Base-by-base conservation (phyloP, 371 early-diverging fungal species). In the Sporodiniella umbellata region DNA sequence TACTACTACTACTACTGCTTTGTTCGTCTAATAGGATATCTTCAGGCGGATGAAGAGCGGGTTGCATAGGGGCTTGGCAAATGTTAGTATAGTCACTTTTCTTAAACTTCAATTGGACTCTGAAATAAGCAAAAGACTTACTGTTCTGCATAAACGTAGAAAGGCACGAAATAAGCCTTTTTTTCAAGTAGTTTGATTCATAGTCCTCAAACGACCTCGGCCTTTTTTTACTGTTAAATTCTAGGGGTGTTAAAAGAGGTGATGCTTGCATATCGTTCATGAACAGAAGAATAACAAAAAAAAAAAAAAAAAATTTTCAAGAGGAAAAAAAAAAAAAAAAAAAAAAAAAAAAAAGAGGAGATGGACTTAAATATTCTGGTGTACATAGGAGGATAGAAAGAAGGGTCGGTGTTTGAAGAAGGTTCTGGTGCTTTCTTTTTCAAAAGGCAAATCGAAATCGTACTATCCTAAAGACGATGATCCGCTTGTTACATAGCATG, bases 371-470 rank as follows among this genome's bases (percentile, higher is more conserved):
- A 28, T 28, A 10, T 28, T 28, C 30, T 28, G 10, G 10, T 28
- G 30, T n/a, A n/a, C n/a, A n/a, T n/a, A n/a, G n/a, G n/a, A n/a
- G n/a, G n/a, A 17, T n/a, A 37, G 15, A n/a, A n/a, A 11, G n/a
- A 3, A 11, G 38, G 7, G 11, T 19, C 19, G 21, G 3, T 19
- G 18, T 40, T 19, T 40, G 1, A 21, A 40, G 8, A 22, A 40
- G 10, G 18, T 40, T 40, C 40, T 40, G 21, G 40, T 40, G 18
- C 40, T 19, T 40, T 40, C 40, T 19, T 40, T 39, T 40, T 14
- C 23, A 28, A 18, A 8, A 14, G 42, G 15, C 11, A 57, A 42
- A 50, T 77, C 70, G 56, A 77, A 77, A 52, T 77, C 66, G 49
- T 77, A n/a, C n/a, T n/a, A n/a, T n/a, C n/a, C n/a, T n/a, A n/a